phyloP scores from a whole-genome alignment of 2,329 filamentous ascomycete genomes.

The Penicillium sp. region DNA sequence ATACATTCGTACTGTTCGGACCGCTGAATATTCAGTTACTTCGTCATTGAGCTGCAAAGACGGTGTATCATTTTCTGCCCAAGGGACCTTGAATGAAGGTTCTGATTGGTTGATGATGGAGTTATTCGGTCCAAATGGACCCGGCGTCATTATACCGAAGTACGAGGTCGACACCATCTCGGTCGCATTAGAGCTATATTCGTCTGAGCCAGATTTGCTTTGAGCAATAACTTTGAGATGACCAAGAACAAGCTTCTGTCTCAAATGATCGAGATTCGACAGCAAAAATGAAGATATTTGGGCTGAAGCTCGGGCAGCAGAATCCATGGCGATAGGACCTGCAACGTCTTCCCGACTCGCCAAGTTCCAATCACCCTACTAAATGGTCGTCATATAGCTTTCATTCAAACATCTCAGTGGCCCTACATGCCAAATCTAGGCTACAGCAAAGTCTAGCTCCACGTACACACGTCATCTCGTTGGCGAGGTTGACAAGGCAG shows the following conservation, averaged over 20 bases:
- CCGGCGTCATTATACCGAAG: not conserved
- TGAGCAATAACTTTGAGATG: not conserved
- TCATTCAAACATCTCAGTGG: not conserved
- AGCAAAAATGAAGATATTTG: not conserved
- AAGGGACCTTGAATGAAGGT: not conserved
- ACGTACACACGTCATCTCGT: not conserved
- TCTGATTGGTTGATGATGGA: not conserved
- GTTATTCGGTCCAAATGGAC: not conserved
- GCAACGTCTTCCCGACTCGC: not conserved
- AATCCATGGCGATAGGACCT: not conserved
- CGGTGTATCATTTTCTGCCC: conserved; percentile 10
- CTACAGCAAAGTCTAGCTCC: not conserved
- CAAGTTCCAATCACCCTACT: not conserved
- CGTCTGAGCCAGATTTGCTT: not conserved
- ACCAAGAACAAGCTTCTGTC: not conserved
- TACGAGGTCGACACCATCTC: not conserved
- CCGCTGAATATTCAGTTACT: conserved; percentile 1
- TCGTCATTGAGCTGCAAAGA: conserved; percentile 4
- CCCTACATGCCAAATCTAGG: not conserved
- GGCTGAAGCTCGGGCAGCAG: not conserved
- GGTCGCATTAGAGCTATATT: not conserved
- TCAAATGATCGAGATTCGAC: not conserved
- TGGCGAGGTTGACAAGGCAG: not conserved
- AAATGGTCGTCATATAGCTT: not conserved
- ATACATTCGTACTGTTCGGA: conserved; percentile 12